Evolutionary conservation across 768 basidiomycete genomes (phyloP), one percentile per base, ranked within the genome.

Genomic region (Leccinellum rugosiceps): DNA sequence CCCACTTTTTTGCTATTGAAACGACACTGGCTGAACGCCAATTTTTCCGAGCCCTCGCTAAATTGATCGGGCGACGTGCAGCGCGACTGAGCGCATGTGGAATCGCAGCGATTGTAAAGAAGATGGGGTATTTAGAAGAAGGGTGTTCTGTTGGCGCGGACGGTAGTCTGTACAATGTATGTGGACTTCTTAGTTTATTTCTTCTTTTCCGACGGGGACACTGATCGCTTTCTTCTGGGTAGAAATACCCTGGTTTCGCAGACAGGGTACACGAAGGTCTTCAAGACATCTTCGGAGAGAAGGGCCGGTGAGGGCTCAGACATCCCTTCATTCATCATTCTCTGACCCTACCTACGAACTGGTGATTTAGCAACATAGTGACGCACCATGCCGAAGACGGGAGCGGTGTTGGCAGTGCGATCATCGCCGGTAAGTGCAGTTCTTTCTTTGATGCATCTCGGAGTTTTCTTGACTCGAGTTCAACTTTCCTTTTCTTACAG

Each of bases 221-320:
- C 45, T 62, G n/a, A 62, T 52, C 25, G 0, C 7, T 34, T 32
- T 31, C 1, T 4, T 32, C 14, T 52, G n/a, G 6, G 19, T 57
- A 98, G 94, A 97, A 98, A 92, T 98, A 98, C 75, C 97, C 97
- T 31, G 85, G 89, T 38, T 99, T 98, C 69, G 83, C 94, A 35
- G 92, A 98, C 62, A 80, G 94, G 57, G 86, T 98, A 56, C 93
- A 97, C 64, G 87, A 95, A 70, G 97, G 94, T 14, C 75, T 99
- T 57, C 81, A 88, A 43, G 97, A 98, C 68, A 87, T 99, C 59
- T 97, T 98, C 68, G 97, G 97, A 13, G 94, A 97, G 63, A 93
- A 92, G 78, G 97, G 94, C 68, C 83, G 85, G 90, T 91, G 63
- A 65, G 89, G 78, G 45, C 26, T 35, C 26, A 11, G 2, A 45